phyloP scores from a whole-genome alignment of 345 rosid genomes.

The Citrus trifoliata region DNA sequence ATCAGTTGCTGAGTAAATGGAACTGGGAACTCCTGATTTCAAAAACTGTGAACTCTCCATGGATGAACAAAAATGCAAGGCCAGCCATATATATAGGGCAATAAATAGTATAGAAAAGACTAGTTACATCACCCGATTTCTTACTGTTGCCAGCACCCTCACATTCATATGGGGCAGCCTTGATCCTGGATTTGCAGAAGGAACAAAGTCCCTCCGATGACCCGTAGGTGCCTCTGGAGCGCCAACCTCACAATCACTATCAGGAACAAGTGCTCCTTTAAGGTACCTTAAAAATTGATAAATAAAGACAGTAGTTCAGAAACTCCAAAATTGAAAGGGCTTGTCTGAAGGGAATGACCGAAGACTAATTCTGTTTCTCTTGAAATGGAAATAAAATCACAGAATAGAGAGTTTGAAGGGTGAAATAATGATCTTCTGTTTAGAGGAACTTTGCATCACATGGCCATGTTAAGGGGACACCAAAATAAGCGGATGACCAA shows the following conservation, averaged over 20 bases:
- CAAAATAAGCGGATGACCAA: not conserved
- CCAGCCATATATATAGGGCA: not conserved
- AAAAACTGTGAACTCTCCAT: not conserved
- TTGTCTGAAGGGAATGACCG: not conserved
- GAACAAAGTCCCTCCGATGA: slow-evolving; percentile 75
- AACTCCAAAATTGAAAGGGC: not conserved
- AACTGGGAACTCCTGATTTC: not conserved
- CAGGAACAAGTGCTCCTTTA: slow-evolving; percentile 76
- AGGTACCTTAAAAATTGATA: slow-evolving; percentile 48
- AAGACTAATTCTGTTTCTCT: not conserved
- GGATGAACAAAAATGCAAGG: not conserved
- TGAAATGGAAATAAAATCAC: not conserved
- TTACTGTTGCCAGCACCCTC: slow-evolving; percentile 38
- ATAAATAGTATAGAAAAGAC: not conserved
- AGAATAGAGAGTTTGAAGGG: not conserved
- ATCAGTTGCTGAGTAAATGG: not conserved
- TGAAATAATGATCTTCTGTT: not conserved
- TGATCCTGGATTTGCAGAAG: slow-evolving; percentile 80
- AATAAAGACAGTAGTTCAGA: slow-evolving; percentile 1
- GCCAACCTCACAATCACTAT: slow-evolving; percentile 23
- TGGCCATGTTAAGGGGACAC: not conserved
- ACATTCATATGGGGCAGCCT: slow-evolving; percentile 83
- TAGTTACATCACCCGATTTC: slow-evolving; percentile 35
- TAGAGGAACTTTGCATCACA: not conserved
- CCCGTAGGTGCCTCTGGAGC: slow-evolving; percentile 53